These are phyloP conservation scores for Solanum chiquidenum DNA, from an alignment of 257 asterid genomes.

Conservation along the genomic window DNA sequence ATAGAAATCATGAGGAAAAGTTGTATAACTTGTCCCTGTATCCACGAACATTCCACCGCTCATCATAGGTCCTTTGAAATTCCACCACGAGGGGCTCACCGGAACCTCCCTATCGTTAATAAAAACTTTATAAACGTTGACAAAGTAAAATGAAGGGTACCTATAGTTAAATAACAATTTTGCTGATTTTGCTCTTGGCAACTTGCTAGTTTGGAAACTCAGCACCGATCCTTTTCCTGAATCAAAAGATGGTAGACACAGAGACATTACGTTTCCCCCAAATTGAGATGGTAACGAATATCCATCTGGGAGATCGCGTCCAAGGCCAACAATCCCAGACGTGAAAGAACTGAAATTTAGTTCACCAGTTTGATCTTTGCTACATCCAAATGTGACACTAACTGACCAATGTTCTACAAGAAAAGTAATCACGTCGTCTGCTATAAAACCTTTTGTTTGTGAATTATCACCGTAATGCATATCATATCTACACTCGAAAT, in stretches of 20 bases:
- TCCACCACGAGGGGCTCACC: neutral
- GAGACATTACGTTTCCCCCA: neutral
- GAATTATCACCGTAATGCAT: neutral
- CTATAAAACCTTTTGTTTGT: neutral
- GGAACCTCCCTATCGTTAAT: neutral
- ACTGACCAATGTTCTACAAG: neutral
- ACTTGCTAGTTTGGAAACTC: neutral
- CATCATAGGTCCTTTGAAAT: neutral
- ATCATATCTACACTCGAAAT: neutral
- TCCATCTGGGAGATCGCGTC: neutral
- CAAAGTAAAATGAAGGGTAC: neutral
- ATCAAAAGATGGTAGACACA: neutral
- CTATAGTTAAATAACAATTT: neutral
- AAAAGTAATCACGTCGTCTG: neutral
- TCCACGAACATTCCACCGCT: neutral
- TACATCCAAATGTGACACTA: neutral
- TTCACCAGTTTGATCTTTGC: neutral
- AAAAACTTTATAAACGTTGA: neutral
- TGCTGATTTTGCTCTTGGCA: neutral
- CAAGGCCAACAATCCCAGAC: neutral
- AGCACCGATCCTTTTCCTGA: neutral
- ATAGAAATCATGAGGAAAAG: neutral
- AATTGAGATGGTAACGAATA: neutral
- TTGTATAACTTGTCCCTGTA: neutral
- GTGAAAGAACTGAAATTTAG: neutral